Evolutionary conservation across 23 red algal genomes (phyloP).

Genomic region (Gracilaria domingensis): DNA sequence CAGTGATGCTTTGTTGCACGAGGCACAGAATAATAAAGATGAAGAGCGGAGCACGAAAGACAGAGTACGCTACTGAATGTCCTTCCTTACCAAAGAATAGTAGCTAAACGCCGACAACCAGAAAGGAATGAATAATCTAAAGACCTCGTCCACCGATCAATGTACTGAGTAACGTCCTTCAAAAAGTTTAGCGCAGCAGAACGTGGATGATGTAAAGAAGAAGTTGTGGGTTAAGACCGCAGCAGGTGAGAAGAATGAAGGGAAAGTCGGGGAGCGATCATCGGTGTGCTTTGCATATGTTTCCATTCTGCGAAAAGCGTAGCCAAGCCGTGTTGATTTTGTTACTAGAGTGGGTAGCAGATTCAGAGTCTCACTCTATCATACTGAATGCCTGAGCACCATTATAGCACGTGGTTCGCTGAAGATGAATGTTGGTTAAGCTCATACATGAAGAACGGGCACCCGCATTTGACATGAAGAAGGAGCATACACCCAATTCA

Average conservation of each 20-base stretch:
- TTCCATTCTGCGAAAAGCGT: neutral
- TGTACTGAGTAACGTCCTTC: neutral
- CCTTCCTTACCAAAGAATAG: neutral
- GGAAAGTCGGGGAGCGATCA: neutral
- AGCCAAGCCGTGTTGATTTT: neutral
- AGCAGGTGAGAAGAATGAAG: neutral
- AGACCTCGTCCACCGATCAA: neutral
- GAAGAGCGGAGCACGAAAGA: neutral
- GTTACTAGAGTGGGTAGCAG: neutral
- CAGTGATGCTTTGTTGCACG: neutral
- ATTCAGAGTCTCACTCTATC: neutral
- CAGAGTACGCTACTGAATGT: neutral
- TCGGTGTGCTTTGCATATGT: neutral
- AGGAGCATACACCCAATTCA: neutral
- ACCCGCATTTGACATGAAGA: neutral
- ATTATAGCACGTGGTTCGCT: neutral
- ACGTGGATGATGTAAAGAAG: neutral
- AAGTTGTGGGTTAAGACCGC: neutral
- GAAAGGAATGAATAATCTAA: neutral
- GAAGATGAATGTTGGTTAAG: neutral
- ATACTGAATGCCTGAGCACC: neutral
- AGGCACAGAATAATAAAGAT: neutral
- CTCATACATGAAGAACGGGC: neutral
- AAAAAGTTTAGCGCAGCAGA: neutral
- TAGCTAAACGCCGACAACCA: neutral